Evolutionary conservation across 257 asterid genomes (phyloP), one percentile per base, ranked within the genome.

Genomic region (Primulina eburnea): DNA sequence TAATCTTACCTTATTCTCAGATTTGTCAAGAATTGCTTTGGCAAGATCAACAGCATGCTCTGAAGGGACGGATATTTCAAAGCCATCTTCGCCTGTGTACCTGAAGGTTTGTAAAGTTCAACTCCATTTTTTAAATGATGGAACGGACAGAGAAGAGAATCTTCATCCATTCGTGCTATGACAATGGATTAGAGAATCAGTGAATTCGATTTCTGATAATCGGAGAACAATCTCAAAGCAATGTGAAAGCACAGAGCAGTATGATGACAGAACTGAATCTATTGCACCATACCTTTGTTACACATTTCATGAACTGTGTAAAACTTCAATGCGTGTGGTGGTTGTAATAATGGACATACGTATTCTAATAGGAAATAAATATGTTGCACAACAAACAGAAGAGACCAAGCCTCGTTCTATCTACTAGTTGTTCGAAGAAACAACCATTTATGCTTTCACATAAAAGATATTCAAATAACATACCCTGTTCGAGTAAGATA

Each of bases 11-110:
- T 91, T 94, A 38, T 95, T 96, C 83, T 88, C 95, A 5, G 99
- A 94, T 80, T 89, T 91, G 53, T 94, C 97, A 43, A 94, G 86
- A 64, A 91, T 84, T 70, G 99, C 95, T 79, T 94, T 94, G 20
- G 97, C 93, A 6, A 94, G 95, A 76, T 89, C 99, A 50, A 89
- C 85, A 20, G 97, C 97, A 26, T 86, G 71, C 80, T 91, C 97
- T 20, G 91, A 85, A 40, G 99, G 97, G 40, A 91, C 97, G 30
- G 99, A 94, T 47, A 94, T 91, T 82, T 94, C 99, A 58, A 94
- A 94, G 65, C 99, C 99, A 74, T 94, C 99, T 85, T 94, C 99
- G 33, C 99, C 97, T 0, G 97, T 94, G 73, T 91, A 94, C 88
- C 99, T 94, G 88, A 64, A 65, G 76, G 80, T 67, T 74, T 78